Evolutionary conservation across 1,139 yeast species (phyloP).

Genomic region (Kurtzmaniella quercitrusa): DNA sequence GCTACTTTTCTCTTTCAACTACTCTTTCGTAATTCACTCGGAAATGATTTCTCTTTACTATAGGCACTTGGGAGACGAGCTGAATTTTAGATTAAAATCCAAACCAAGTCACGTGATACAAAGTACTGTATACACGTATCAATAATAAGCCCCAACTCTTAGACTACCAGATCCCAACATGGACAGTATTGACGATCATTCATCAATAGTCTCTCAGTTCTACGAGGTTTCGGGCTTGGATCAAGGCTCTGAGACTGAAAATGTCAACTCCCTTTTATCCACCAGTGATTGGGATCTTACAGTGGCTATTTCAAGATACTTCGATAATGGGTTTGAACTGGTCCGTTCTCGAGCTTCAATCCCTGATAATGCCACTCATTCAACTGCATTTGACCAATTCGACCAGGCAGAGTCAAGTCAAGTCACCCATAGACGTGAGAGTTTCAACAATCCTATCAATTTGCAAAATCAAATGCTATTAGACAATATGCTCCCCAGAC

Average conservation of each 20-base stretch:
- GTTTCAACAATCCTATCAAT: slow-evolving; percentile 13
- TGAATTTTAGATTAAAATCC: too few species aligned
- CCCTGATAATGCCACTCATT: slow-evolving; percentile 4
- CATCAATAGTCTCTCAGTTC: slow-evolving; percentile 30
- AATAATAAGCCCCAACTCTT: neutral
- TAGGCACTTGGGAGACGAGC: too few species aligned
- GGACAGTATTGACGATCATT: slow-evolving; percentile 8
- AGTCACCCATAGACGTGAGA: slow-evolving; percentile 7
- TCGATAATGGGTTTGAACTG: slow-evolving; percentile 45
- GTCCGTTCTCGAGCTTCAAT: slow-evolving; percentile 8
- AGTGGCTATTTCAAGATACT: slow-evolving; percentile 45
- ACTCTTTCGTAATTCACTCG: too few species aligned
- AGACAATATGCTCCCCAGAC: slow-evolving; percentile 33
- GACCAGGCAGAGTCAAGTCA: slow-evolving; percentile 9
- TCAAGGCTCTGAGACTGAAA: slow-evolving; percentile 27
- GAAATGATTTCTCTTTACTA: too few species aligned
- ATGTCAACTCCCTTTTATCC: slow-evolving; percentile 33
- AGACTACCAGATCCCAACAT: neutral
- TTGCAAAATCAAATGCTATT: slow-evolving; percentile 33
- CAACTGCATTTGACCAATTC: slow-evolving; percentile 10
- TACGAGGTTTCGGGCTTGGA: slow-evolving; percentile 42
- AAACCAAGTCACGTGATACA: neutral
- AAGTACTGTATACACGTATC: neutral
- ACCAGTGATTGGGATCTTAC: slow-evolving; percentile 48
- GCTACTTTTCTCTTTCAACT: too few species aligned